Evolutionary conservation across 495 filamentous ascomycete genomes (phyloP), one percentile per base, ranked within the genome.

Genomic region (Penicillium steckii): DNA sequence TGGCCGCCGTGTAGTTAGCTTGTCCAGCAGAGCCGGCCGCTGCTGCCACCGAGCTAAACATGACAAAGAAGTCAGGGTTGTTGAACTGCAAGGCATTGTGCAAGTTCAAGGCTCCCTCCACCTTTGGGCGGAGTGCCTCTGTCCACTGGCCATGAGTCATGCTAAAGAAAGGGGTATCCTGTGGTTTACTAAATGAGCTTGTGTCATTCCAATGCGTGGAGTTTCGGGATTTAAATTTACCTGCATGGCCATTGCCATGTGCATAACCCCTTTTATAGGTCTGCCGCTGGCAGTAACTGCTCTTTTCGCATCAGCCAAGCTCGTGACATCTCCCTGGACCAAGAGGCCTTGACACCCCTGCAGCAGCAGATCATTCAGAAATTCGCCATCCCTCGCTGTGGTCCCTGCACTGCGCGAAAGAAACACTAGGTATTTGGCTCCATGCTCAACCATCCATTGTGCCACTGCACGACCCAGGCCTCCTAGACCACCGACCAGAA

Each of bases 401-500:
- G 48, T 35, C 3, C 52, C 55, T 33, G 52, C 65, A 4, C 55
- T 57, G 3, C 64, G 58, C 2, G 65, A 68, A 3, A 69, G 41
- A 15, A 85, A 74, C 17, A 81, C 69, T 6, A 88, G 56, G 44
- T 79, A 66, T 41, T 67, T 64, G 6, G 83, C 84, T 7, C 81
- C 81, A 25, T 75, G 72, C 21, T 68, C 57, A 8, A 76, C 77
- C 76, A 87, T 80, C 80, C 79, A 85, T 1, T 62, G 66, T 1
- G 80, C 61, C 44, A 86, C 69, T 26, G 76, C 72, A 45, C 76
- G 68, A 5, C 83, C 83, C 4, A 87, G 65, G 29, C 83, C 84
- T 18, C 83, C 83, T 1, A 78, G 48, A 0, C 73, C 75, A 3
- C 75, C 76, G 9, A 71, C 57, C 17, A 79, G 6, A 0, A 50